These are phyloP conservation scores for Trichoderma sp. DNA, from an alignment of 2,329 filamentous ascomycete genomes.

Conservation along the genomic window DNA sequence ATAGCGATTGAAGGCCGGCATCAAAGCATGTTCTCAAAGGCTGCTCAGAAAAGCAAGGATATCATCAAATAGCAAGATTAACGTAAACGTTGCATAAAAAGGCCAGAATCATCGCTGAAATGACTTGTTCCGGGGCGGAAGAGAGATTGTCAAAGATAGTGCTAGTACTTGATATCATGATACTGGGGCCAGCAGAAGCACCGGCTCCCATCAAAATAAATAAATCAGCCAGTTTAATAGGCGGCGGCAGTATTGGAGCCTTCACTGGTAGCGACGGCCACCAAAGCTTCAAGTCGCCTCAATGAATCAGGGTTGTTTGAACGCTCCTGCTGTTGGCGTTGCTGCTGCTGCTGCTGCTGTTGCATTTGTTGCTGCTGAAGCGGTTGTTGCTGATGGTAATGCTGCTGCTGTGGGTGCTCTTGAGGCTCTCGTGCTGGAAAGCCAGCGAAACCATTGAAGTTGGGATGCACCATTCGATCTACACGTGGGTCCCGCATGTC, in stretches of 20 bases:
- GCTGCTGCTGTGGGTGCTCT: conserved; percentile 23
- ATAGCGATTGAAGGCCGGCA: neutral
- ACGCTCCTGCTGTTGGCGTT: conserved; percentile 28
- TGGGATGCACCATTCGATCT: conserved; percentile 58
- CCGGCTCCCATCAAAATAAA: neutral
- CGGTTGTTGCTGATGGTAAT: neutral
- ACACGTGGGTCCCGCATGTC: conserved; percentile 45
- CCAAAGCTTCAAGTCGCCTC: conserved; percentile 42
- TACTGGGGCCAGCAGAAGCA: neutral
- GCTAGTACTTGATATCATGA: neutral
- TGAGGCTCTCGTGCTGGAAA: conserved; percentile 43
- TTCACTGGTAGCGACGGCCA: conserved; percentile 46
- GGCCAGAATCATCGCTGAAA: neutral
- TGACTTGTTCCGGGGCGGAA: neutral
- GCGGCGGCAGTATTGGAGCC: conserved; percentile 43
- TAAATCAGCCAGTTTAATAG: conserved; percentile 29
- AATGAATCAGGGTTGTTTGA: conserved; percentile 35
- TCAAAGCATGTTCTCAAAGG: neutral
- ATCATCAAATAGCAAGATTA: neutral
- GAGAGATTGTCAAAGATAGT: neutral
- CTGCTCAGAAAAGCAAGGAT: neutral
- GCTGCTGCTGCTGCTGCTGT: conserved; percentile 26
- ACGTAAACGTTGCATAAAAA: neutral
- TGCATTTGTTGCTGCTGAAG: neutral
- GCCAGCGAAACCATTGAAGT: conserved; percentile 51